These are phyloP conservation scores for Malus hybrid DNA, from an alignment of 331 rosid species.

Conservation along the genomic window DNA sequence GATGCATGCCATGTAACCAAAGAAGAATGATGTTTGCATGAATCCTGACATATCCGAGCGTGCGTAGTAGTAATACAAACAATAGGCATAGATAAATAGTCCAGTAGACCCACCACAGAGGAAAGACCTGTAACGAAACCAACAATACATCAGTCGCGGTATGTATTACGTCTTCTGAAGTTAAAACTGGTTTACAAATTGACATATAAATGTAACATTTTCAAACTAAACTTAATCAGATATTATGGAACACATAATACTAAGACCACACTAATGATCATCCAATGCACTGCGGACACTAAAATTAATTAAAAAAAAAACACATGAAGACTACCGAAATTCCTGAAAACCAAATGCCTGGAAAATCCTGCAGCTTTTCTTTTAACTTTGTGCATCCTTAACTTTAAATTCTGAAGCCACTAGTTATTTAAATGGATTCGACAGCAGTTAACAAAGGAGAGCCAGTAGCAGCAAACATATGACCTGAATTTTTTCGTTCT, in stretches of 20 bases:
- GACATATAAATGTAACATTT: background rate
- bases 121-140: slow-evolving; percentile 57
- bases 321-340: background rate
- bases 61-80: slow-evolving; percentile 82
- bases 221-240: background rate
- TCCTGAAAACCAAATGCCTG: background rate
- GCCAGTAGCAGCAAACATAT: background rate
- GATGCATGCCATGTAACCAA: slow-evolving; percentile 72
- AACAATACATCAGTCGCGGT: slow-evolving; percentile 14
- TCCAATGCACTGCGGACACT: background rate
- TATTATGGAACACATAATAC: background rate
- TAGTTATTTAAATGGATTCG: too few species aligned
- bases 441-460: background rate
- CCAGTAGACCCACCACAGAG: slow-evolving; percentile 96
- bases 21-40: slow-evolving; percentile 93
- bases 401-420: too few species aligned
- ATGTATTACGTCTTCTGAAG: background rate
- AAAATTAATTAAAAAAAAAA: background rate
- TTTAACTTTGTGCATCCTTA: too few species aligned
- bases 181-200: background rate
- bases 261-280: background rate
- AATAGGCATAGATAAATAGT: slow-evolving; percentile 69
- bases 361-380: too few species aligned
- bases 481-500: background rate
- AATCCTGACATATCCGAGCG: slow-evolving; percentile 92